A percentile compares a stretch with the other conserved stretches of the same genome.
Conservation (phyloP, 352 stramenopile genomes). For the Pythium scleroteichum region DNA sequence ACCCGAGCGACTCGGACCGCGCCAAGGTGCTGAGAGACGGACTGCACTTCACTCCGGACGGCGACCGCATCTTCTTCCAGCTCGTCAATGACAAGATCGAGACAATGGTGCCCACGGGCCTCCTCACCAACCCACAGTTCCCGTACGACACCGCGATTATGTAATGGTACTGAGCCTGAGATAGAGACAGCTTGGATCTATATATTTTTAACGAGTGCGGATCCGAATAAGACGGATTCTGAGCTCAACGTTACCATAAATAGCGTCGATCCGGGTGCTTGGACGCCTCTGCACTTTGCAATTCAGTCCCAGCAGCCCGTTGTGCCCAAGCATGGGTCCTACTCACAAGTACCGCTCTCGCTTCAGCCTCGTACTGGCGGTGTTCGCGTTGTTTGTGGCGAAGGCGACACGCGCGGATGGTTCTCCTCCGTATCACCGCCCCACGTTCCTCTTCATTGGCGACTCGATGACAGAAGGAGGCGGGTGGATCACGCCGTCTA, state of each 20-base stretch:
- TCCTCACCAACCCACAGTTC: slow-evolving; percentile 6
- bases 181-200: too few species aligned
- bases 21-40: slow-evolving; percentile 8
- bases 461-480: slow-evolving; percentile 57
- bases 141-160: slow-evolving; percentile 4
- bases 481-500: background rate
- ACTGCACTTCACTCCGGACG: slow-evolving; percentile 6
- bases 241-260: too few species aligned
- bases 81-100: slow-evolving; percentile 15
- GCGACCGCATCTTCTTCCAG: slow-evolving; percentile 15
- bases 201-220: too few species aligned
- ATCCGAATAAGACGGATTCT: too few species aligned
- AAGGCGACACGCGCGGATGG: too few species aligned
- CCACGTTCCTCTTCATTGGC: slow-evolving; percentile 27
- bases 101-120: background rate
- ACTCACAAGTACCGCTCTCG: too few species aligned
- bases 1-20: slow-evolving; percentile 8
- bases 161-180: background rate
- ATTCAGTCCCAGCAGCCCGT: too few species aligned
- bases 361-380: too few species aligned
- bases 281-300: too few species aligned
- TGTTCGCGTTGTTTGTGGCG: too few species aligned
- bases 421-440: background rate
- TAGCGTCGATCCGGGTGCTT: too few species aligned
- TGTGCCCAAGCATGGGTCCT: too few species aligned